phyloP scores from a whole-genome alignment of 2,329 filamentous ascomycete genomes.

The Cryphonectria parasitica region DNA sequence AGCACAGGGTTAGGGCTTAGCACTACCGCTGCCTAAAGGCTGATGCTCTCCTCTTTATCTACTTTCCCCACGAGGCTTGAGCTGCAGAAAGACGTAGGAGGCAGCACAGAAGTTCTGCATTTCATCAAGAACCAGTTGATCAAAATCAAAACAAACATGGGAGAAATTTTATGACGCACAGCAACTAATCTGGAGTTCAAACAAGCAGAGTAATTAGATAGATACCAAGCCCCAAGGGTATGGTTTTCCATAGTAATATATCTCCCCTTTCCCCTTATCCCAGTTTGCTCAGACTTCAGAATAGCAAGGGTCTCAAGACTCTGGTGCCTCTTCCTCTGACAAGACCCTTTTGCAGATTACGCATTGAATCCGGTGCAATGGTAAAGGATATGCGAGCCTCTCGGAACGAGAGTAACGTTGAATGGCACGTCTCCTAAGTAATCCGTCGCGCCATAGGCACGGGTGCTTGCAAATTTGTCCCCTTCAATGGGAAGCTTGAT shows the following conservation, averaged over 20 bases:
- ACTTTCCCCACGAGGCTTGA: not conserved
- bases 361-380: not conserved
- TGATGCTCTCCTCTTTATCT: not conserved
- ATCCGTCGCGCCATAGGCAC: not conserved
- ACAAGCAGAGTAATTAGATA: not conserved
- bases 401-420: slow-evolving; percentile 9
- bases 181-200: not conserved
- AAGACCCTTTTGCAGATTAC: not conserved
- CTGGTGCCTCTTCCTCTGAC: not conserved
- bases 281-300: not conserved
- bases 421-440: slow-evolving; percentile 13
- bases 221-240: not conserved
- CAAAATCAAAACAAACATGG: not conserved
- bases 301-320: not conserved
- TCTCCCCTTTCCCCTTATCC: not conserved
- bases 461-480: too few relatives aligned
- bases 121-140: not conserved
- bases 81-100: not conserved
- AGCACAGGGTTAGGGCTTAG: not conserved
- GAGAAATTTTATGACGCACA: not conserved
- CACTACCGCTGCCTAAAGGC: not conserved
- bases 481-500: not conserved
- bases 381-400: slow-evolving; percentile 6
- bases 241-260: not conserved
- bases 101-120: not conserved